phyloP scores from a whole-genome alignment of 2,329 filamentous ascomycete genomes.

The Penicillium paneum region DNA sequence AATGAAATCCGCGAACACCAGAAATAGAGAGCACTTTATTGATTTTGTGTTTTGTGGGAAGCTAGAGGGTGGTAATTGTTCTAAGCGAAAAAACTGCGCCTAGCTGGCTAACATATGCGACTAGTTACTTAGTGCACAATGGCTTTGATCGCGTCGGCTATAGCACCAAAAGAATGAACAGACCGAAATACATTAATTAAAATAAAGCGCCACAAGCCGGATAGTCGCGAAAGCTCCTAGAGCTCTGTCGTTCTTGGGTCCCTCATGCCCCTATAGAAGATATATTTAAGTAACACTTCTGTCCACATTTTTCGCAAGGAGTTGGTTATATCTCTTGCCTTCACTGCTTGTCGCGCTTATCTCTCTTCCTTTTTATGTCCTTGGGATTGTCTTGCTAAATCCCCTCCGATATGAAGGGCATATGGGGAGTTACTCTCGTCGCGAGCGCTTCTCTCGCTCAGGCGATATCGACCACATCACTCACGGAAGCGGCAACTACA shows the following conservation, averaged over 20 bases:
- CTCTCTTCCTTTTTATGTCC: not conserved
- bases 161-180: too few species aligned
- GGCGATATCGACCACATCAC: constrained; percentile 4
- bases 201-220: too few species aligned
- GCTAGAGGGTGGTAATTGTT: too few species aligned
- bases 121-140: too few species aligned
- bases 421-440: not conserved
- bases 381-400: not conserved
- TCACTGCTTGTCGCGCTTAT: not conserved
- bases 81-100: too few species aligned
- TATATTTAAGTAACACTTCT: not conserved
- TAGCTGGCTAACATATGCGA: too few species aligned
- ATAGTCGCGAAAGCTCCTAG: not conserved
- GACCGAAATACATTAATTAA: too few species aligned
- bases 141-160: too few species aligned
- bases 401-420: constrained; percentile 2
- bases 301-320: not conserved
- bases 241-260: not conserved
- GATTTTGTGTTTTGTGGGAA: too few species aligned
- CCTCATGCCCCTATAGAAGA: not conserved
- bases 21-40: too few species aligned
- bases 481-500: constrained; percentile 12
- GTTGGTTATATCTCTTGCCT: not conserved
- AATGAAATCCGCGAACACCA: too few species aligned
- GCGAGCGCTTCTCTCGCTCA: constrained; percentile 3